Percentiles rank a stretch among this genome's conserved stretches.
Conservation (phyloP, 106 monocot genomes). For the Agapanthus africanus region DNA sequence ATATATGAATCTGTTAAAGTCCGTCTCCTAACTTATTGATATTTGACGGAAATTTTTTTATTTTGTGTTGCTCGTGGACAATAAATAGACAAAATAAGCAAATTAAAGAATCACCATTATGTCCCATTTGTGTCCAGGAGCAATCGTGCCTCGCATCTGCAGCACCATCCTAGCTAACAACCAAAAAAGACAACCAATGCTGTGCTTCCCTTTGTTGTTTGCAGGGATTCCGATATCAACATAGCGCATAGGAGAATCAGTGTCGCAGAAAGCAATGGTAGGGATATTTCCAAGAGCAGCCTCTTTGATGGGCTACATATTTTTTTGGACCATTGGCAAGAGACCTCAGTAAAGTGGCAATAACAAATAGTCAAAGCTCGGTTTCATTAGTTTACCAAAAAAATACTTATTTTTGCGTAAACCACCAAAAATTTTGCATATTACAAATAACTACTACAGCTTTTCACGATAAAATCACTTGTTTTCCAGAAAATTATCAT, state of each 20-base stretch:
- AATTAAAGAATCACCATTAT: slow-evolving; percentile 49
- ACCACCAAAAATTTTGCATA: too few relatives aligned
- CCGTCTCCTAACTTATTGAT: too few relatives aligned
- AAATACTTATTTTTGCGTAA: too few relatives aligned
- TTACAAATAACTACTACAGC: too few relatives aligned
- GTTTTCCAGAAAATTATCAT: too few relatives aligned
- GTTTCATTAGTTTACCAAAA: not conserved
- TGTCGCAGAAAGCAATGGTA: slow-evolving; percentile 79
- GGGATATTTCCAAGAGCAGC: slow-evolving; percentile 79
- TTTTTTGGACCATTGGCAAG: too few relatives aligned
- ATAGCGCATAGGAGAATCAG: slow-evolving; percentile 82
- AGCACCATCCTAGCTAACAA: slow-evolving; percentile 88
- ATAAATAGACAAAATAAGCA: not conserved
- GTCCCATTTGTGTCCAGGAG: slow-evolving; percentile 71
- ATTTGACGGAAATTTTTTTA: too few relatives aligned
- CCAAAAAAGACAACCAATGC: slow-evolving; percentile 91
- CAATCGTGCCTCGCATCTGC: slow-evolving; percentile 77
- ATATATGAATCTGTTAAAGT: too few relatives aligned
- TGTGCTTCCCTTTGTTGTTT: slow-evolving; percentile 87
- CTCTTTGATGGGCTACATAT: slow-evolving; percentile 75
- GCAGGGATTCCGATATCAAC: slow-evolving; percentile 93
- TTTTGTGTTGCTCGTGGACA: not conserved
- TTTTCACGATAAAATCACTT: too few relatives aligned
- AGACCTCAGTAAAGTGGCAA: too few relatives aligned
- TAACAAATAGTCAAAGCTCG: not conserved